Percentiles rank a stretch among this genome's conserved stretches.
Conservation (phyloP, 441 rosid species). For the Brassica balearica region DNA sequence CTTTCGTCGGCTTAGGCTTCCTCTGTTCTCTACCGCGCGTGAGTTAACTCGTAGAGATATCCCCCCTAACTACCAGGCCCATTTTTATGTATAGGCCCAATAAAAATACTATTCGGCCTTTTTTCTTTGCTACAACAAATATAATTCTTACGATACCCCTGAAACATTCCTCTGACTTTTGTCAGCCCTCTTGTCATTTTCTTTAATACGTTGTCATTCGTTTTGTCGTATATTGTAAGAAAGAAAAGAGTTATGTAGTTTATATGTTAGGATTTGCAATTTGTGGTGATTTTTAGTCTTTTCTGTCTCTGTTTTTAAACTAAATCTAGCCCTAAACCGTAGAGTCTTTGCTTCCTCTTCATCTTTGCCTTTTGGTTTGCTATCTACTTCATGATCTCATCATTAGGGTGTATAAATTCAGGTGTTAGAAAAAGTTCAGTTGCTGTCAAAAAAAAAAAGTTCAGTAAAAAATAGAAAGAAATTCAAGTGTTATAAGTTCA, state of each 20-base stretch:
- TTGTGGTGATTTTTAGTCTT: constrained; percentile 13
- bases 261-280: constrained; percentile 15
- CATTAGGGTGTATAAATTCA: background rate
- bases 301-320: background rate
- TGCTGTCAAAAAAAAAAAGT: no score
- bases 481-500: background rate
- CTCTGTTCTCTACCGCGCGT: constrained; percentile 10
- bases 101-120: background rate
- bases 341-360: background rate
- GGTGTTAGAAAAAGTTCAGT: background rate
- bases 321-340: background rate
- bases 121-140: background rate
- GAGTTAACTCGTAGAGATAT: background rate
- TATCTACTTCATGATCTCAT: background rate
- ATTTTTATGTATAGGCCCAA: background rate
- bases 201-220: background rate
- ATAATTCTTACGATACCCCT: constrained; percentile 13
- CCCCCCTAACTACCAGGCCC: background rate
- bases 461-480: background rate
- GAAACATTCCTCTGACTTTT: constrained; percentile 24
- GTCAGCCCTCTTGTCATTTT: constrained; percentile 20
- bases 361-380: background rate
- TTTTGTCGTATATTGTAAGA: background rate
- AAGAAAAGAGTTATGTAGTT: background rate
- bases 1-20: constrained; percentile 22